These are phyloP conservation scores for Platanthera zijinensis DNA, from an alignment of 106 monocot genomes.

Conservation along the genomic window DNA sequence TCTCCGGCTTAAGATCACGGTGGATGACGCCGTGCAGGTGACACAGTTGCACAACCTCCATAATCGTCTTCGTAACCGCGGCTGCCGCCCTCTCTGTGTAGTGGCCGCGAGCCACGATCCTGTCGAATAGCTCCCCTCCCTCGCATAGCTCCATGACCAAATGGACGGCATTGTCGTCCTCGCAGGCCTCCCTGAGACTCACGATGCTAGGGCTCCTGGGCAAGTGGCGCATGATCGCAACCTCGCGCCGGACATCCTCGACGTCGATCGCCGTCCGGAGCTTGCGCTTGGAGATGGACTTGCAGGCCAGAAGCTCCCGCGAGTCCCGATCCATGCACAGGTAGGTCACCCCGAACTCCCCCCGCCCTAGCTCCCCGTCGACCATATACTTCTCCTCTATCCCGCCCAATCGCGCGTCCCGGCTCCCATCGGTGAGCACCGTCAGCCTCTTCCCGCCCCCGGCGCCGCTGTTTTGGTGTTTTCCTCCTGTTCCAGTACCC, in stretches of 20 bases:
- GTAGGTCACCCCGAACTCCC: constrained; percentile 89
- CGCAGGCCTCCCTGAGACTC: constrained; percentile 74
- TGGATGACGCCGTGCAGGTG: constrained; percentile 74
- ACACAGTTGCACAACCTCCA: constrained; percentile 97
- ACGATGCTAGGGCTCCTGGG: constrained; percentile 69
- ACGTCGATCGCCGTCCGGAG: constrained; percentile 88
- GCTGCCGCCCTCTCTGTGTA: constrained; percentile 93
- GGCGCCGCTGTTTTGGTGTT: background rate
- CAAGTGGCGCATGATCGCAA: constrained; percentile 96
- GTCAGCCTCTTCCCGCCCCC: constrained; percentile 12
- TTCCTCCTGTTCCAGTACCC: constrained; percentile 1
- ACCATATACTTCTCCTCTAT: constrained; percentile 19
- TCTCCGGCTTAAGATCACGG: constrained; percentile 78
- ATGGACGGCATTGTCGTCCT: constrained; percentile 93
- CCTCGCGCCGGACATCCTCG: constrained; percentile 94
- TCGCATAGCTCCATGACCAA: constrained; percentile 99
- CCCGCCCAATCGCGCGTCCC: constrained; percentile 5
- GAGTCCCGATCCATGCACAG: constrained; percentile 76
- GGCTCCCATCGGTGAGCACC: constrained; percentile 13
- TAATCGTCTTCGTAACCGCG: constrained; percentile 64
- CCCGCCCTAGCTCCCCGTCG: constrained; percentile 22
- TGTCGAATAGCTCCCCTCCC: constrained; percentile 95
- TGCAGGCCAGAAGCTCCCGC: constrained; percentile 79
- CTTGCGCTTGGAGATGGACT: constrained; percentile 98
- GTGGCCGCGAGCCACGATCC: constrained; percentile 93